Percentiles rank a stretch among this genome's conserved stretches.
These are phyloP conservation scores for Pseudogymnoascus sp. DNA, from an alignment of 2,329 filamentous ascomycete genomes.

Conservation along the genomic window DNA sequence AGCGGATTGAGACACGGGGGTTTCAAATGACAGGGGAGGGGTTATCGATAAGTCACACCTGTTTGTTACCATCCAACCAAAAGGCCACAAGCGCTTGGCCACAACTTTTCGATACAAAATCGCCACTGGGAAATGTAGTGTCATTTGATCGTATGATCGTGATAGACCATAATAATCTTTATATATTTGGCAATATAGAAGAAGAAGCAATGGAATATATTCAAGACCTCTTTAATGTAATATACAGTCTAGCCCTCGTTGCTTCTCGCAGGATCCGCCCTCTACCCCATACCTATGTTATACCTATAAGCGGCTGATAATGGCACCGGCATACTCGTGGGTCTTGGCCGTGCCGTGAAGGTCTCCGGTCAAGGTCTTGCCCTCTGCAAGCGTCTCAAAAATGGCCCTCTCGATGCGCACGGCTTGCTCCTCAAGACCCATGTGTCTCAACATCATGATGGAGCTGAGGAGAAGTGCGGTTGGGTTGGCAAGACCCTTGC, in stretches of 20 bases:
- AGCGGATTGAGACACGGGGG: background rate
- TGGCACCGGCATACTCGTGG: conserved; percentile 83
- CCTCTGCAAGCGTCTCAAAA: conserved; percentile 90
- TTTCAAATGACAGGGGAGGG: background rate
- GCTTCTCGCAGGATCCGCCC: background rate
- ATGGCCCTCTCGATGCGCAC: conserved; percentile 86
- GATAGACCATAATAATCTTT: background rate
- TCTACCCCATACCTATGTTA: conserved; percentile 16
- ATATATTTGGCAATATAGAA: background rate
- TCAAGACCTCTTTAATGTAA: conserved; percentile 20
- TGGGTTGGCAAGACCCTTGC: conserved; percentile 93
- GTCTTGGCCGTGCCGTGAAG: conserved; percentile 95
- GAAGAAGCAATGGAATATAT: conserved; percentile 6
- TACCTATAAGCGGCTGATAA: conserved; percentile 51
- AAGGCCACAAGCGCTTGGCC: background rate
- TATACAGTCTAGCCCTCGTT: conserved; percentile 20
- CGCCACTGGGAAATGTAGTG: background rate
- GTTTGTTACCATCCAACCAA: background rate
- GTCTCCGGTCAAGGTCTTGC: conserved; percentile 93
- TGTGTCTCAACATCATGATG: conserved; percentile 99
- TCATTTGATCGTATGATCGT: background rate
- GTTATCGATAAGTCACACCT: background rate
- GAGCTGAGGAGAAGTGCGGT: conserved; percentile 90
- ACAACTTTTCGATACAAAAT: background rate
- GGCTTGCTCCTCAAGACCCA: conserved; percentile 81